These are phyloP conservation scores for Paratrimastix pyriformis DNA, from an alignment of 78 protist species.

Conservation along the genomic window DNA sequence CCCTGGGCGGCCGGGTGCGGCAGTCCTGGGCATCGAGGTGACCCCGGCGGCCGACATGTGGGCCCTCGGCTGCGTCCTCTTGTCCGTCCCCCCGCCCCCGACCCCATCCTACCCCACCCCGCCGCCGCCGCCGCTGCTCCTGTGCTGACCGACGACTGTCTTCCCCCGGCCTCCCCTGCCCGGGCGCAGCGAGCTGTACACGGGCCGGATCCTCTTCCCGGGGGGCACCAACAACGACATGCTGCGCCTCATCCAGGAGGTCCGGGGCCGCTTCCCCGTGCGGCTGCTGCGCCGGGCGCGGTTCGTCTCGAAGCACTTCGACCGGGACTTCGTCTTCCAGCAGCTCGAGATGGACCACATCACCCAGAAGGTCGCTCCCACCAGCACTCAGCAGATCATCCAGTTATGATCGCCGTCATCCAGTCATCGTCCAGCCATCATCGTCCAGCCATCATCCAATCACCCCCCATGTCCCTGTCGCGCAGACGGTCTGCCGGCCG, in stretches of 20 bases:
- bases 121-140: too few relatives aligned
- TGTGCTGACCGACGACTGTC: too few relatives aligned
- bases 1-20: not conserved
- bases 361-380: constrained; percentile 14
- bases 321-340: constrained; percentile 40
- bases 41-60: constrained; percentile 72
- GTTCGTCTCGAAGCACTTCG: constrained; percentile 44
- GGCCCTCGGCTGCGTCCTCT: constrained; percentile 75
- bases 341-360: constrained; percentile 39
- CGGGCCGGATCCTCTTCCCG: constrained; percentile 75
- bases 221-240: constrained; percentile 84
- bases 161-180: too few relatives aligned
- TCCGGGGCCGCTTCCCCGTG: constrained; percentile 15
- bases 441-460: too few relatives aligned
- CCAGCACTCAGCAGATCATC: not conserved
- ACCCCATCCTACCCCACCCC: too few relatives aligned
- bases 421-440: too few relatives aligned
- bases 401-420: constrained; percentile 36
- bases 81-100: too few relatives aligned
- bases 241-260: constrained; percentile 55
- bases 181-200: constrained; percentile 80
- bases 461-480: too few relatives aligned
- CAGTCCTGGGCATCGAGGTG: constrained; percentile 63
- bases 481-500: too few relatives aligned
- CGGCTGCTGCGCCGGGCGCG: not conserved